Percentiles rank a stretch among this genome's conserved stretches.
phyloP scores from a whole-genome alignment of 2,329 filamentous ascomycete genomes.

The Neonectria sp. region DNA sequence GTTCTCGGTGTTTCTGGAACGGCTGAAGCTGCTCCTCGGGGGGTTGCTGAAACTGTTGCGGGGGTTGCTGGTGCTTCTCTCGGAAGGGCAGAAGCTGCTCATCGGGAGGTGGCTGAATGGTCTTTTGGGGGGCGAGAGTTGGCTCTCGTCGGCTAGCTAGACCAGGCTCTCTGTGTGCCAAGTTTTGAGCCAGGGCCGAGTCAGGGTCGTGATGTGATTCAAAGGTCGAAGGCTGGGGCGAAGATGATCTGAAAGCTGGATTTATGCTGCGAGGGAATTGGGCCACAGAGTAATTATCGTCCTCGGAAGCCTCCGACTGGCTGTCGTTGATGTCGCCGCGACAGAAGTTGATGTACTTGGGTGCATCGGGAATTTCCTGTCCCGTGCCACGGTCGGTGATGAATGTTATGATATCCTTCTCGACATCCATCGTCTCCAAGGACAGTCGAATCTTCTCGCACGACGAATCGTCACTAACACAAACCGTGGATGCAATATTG shows the following conservation, averaged over 20 bases:
- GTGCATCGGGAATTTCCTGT: slow-evolving; percentile 96
- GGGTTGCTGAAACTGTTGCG: not conserved
- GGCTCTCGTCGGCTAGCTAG: slow-evolving; percentile 65
- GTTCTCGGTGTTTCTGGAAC: not conserved
- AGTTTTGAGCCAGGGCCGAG: slow-evolving; percentile 77
- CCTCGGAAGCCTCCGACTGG: slow-evolving; percentile 86
- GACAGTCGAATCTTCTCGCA: slow-evolving; percentile 97
- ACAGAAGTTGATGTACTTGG: slow-evolving; percentile 99
- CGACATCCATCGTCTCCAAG: slow-evolving; percentile 95
- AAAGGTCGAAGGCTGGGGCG: slow-evolving; percentile 92
- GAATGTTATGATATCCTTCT: slow-evolving; percentile 92
- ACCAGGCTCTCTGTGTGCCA: slow-evolving; percentile 71
- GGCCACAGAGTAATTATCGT: slow-evolving; percentile 92
- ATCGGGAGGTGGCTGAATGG: slow-evolving; percentile 36
- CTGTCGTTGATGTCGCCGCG: slow-evolving; percentile 88
- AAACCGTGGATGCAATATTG: slow-evolving; percentile 97
- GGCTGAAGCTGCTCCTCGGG: not conserved
- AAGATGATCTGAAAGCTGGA: slow-evolving; percentile 94
- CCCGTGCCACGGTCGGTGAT: slow-evolving; percentile 92
- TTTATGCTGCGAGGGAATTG: slow-evolving; percentile 97
- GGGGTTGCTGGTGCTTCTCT: slow-evolving; percentile 36
- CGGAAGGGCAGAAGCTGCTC: slow-evolving; percentile 38
- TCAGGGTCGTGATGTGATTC: slow-evolving; percentile 93
- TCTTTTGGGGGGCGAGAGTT: slow-evolving; percentile 67
- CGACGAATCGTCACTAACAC: slow-evolving; percentile 95